Evolutionary conservation across 2,329 filamentous ascomycete genomes (phyloP).

Genomic region (Trichoderma oligosporum): DNA sequence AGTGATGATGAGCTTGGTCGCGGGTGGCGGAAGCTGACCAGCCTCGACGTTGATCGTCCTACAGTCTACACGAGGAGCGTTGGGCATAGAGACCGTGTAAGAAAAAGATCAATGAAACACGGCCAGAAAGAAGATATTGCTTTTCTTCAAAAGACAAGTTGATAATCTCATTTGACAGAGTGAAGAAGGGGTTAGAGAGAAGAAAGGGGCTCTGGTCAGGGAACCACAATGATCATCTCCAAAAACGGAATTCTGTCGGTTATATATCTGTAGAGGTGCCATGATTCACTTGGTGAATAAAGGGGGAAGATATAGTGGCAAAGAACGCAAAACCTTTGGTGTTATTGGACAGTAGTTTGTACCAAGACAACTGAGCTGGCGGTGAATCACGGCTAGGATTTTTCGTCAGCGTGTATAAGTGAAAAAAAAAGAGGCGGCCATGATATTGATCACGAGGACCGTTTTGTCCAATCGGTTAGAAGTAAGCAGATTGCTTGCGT

Average conservation of each 20-base stretch:
- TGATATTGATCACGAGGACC: too few species aligned
- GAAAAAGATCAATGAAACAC: background rate
- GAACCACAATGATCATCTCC: too few species aligned
- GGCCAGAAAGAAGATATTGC: background rate
- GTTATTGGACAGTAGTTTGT: background rate
- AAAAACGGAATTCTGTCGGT: too few species aligned
- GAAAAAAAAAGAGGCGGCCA: too few species aligned
- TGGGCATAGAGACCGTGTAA: conserved; percentile 22
- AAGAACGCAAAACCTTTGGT: background rate
- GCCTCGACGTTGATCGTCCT: conserved; percentile 30
- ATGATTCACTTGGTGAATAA: conserved; percentile 16
- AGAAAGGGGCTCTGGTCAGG: background rate
- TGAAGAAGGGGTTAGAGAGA: background rate
- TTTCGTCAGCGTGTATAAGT: background rate
- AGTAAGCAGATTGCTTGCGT: background rate
- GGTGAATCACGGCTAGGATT: conserved; percentile 6
- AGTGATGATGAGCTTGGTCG: conserved; percentile 44
- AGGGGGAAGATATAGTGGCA: background rate
- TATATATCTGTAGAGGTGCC: conserved; percentile 6
- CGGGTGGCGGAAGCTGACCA: conserved; percentile 41
- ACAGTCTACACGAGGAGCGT: conserved; percentile 18
- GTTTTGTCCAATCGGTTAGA: background rate
- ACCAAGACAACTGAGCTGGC: background rate
- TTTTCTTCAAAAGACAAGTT: background rate
- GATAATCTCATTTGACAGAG: background rate